phyloP scores from a whole-genome alignment of 352 stramenopile species.

The Pythium rhizo-oryzae region DNA sequence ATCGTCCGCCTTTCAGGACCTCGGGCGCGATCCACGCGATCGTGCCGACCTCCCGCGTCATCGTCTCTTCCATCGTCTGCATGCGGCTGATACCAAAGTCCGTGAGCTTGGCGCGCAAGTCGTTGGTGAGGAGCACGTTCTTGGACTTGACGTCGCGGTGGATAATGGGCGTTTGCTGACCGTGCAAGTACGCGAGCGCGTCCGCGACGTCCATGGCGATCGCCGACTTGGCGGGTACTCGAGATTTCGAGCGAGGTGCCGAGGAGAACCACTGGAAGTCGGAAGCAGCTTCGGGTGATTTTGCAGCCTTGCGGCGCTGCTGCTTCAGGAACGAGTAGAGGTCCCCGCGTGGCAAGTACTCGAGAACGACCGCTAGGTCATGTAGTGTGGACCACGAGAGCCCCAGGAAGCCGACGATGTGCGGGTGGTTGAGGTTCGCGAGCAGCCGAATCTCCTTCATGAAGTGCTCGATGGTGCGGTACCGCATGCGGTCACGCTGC shows the following conservation, averaged over 20 bases:
- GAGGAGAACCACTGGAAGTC: constrained; percentile 19
- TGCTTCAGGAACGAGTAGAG: constrained; percentile 29
- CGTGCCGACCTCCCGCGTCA: constrained; percentile 40
- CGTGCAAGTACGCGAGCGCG: constrained; percentile 28
- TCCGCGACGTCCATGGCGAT: constrained; percentile 22
- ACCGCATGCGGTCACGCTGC: constrained; percentile 28
- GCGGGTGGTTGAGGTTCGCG: constrained; percentile 32
- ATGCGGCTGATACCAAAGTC: constrained; percentile 41
- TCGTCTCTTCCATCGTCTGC: constrained; percentile 30
- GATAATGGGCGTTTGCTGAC: constrained; percentile 35
- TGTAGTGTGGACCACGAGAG: constrained; percentile 35
- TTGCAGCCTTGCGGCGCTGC: constrained; percentile 14
- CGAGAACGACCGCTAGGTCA: constrained; percentile 36
- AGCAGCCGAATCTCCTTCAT: constrained; percentile 40
- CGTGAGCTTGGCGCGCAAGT: constrained; percentile 30
- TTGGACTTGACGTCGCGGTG: constrained; percentile 76
- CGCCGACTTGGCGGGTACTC: constrained; percentile 7
- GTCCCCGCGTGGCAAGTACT: constrained; percentile 38
- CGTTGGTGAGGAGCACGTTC: constrained; percentile 35
- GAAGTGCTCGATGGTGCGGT: constrained; percentile 28
- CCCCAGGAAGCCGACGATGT: constrained; percentile 39
- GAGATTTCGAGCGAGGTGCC: background rate
- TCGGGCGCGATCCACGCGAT: constrained; percentile 45
- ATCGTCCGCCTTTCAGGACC: constrained; percentile 36
- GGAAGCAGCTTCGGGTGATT: background rate